Percentiles rank a stretch among this genome's conserved stretches.
phyloP scores from a whole-genome alignment of 2,329 filamentous ascomycete genomes.

The Exutisphaerella laricina region DNA sequence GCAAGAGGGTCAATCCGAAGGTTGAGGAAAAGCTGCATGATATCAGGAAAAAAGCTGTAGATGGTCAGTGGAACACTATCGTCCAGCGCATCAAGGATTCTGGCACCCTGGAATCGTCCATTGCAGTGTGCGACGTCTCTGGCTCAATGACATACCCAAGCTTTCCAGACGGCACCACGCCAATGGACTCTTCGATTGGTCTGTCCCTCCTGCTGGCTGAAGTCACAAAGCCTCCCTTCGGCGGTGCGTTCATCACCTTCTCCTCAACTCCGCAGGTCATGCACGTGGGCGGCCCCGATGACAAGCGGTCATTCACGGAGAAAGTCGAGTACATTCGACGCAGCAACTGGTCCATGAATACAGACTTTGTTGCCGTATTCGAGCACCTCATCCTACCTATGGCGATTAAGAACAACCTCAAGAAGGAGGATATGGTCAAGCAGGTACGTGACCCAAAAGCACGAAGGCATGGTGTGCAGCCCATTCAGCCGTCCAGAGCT shows the following conservation, averaged over 20 bases:
- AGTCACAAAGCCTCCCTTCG: constrained; percentile 49
- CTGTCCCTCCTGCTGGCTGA: constrained; percentile 53
- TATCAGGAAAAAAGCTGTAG: constrained; percentile 37
- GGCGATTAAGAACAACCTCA: constrained; percentile 47
- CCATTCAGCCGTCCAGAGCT: too few relatives aligned
- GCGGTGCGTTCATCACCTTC: constrained; percentile 54
- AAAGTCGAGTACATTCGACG: constrained; percentile 37
- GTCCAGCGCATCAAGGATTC: constrained; percentile 54
- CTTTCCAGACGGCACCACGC: constrained; percentile 44
- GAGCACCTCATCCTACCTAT: constrained; percentile 50
- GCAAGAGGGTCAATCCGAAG: constrained; percentile 15
- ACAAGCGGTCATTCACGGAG: constrained; percentile 35
- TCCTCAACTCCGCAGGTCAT: constrained; percentile 39
- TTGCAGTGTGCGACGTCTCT: constrained; percentile 56
- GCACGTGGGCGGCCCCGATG: constrained; percentile 36
- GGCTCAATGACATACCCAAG: constrained; percentile 45
- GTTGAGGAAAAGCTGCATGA: constrained; percentile 30
- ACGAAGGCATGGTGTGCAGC: too few relatives aligned
- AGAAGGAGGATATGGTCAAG: constrained; percentile 55
- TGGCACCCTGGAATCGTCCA: constrained; percentile 48
- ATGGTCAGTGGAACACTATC: constrained; percentile 53
- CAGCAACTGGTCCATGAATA: constrained; percentile 41
- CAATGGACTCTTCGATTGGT: constrained; percentile 52
- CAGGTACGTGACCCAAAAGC: too few relatives aligned
- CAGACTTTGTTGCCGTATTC: constrained; percentile 53